A percentile compares a stretch with the other conserved stretches of the same genome.
Conservation (phyloP, 306 rosid species). For the Castanospermum australe region DNA sequence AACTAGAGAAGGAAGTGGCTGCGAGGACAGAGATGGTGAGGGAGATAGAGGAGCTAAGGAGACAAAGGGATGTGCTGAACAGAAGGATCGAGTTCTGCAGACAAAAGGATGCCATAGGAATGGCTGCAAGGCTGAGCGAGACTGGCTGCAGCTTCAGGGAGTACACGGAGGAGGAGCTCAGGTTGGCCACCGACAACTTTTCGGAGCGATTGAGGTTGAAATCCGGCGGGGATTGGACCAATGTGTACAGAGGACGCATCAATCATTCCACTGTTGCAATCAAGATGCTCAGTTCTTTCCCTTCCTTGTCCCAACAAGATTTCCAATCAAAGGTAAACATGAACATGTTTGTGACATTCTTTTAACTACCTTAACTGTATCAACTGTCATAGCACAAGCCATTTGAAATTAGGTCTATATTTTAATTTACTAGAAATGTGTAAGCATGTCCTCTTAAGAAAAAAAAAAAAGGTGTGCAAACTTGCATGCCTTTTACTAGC, state of each 20-base stretch:
- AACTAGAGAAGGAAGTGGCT: constrained; percentile 38
- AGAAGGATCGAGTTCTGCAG: constrained; percentile 74
- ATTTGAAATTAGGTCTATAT: not conserved
- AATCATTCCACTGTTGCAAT: constrained; percentile 59
- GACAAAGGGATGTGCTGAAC: constrained; percentile 62
- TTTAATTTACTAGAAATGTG: not conserved
- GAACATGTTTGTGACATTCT: not conserved
- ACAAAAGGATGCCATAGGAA: constrained; percentile 73
- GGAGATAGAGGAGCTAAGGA: constrained; percentile 54
- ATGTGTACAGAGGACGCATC: constrained; percentile 59
- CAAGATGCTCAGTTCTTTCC: constrained; percentile 41
- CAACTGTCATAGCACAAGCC: not conserved
- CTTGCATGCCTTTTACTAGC: not conserved
- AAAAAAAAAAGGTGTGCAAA: not conserved
- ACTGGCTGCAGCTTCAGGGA: constrained; percentile 44
- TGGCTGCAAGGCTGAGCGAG: constrained; percentile 39
- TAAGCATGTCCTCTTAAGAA: not conserved
- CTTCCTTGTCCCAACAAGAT: constrained; percentile 28
- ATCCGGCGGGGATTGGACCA: constrained; percentile 34
- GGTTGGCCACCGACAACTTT: constrained; percentile 62
- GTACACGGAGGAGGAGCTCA: constrained; percentile 58
- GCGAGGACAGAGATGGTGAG: constrained; percentile 48
- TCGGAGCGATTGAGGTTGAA: constrained; percentile 57
- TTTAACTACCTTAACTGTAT: not conserved
- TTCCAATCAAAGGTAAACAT: constrained; percentile 60